Conservation (phyloP, 1,284 basidiomycete genomes). For the Boletus albobrunnescens region DNA sequence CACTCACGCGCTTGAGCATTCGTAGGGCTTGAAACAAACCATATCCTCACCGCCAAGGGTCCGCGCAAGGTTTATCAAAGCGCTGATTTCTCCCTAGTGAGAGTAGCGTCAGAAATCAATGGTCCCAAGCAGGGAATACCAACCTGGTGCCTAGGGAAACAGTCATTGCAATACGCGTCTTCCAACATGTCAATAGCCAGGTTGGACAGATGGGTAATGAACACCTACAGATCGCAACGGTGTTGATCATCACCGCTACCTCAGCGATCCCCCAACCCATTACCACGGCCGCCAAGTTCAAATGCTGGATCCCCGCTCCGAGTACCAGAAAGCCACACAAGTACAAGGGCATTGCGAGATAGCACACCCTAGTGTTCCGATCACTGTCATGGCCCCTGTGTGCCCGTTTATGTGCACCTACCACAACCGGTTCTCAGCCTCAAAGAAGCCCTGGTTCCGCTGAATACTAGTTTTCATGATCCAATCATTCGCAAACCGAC, state of each 20-base stretch:
- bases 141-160: conserved; percentile 38
- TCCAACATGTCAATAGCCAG: background rate
- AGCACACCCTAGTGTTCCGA: conserved; percentile 50
- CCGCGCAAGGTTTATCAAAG: conserved; percentile 49
- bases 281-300: conserved; percentile 52
- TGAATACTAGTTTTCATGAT: conserved; percentile 56
- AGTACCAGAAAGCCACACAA: conserved; percentile 61
- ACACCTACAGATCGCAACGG: conserved; percentile 55
- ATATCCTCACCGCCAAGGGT: conserved; percentile 40
- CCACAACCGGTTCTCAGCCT: conserved; percentile 69
- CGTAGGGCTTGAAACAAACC: background rate
- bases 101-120: background rate
- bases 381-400: background rate
- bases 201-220: background rate
- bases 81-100: conserved; percentile 48
- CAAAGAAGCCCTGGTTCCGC: conserved; percentile 65
- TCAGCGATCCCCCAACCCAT: conserved; percentile 69
- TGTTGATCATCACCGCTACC: conserved; percentile 60
- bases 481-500: conserved; percentile 65
- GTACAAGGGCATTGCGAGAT: conserved; percentile 59
- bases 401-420: conserved; percentile 24
- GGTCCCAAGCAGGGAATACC: background rate
- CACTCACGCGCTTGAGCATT: background rate
- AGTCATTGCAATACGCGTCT: conserved; percentile 53
- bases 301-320: conserved; percentile 55